Evolutionary conservation across 2,329 filamentous ascomycete genomes (phyloP).

Genomic region (Diplocarpon rosae): DNA sequence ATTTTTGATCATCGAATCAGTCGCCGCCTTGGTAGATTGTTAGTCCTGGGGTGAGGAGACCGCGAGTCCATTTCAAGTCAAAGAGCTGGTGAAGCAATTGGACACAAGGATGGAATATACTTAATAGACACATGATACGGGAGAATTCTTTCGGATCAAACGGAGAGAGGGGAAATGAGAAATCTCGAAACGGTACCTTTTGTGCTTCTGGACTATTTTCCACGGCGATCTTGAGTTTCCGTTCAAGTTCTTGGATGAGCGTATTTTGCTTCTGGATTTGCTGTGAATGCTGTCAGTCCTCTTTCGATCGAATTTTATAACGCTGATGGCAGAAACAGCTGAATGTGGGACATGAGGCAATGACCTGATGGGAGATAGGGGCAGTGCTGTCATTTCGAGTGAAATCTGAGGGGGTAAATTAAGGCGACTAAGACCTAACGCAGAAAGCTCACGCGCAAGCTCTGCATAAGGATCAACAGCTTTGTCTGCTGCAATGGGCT

Average conservation of each 20-base stretch:
- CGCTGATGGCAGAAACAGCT: background rate
- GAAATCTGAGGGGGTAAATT: constrained; percentile 1
- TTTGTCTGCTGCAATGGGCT: background rate
- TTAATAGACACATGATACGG: background rate
- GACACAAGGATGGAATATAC: no score
- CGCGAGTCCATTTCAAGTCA: background rate
- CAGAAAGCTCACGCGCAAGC: constrained; percentile 9
- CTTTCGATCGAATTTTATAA: background rate
- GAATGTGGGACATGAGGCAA: background rate
- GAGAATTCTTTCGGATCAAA: background rate
- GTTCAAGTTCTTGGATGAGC: constrained; percentile 22
- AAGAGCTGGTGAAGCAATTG: background rate
- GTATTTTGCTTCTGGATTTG: constrained; percentile 22
- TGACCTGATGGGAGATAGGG: background rate
- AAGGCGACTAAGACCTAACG: constrained; percentile 1
- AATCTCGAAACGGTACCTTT: constrained; percentile 22
- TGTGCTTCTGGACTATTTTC: constrained; percentile 22
- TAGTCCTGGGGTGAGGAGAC: constrained; percentile 1
- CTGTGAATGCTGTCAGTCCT: constrained; percentile 19
- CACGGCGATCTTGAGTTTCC: constrained; percentile 20
- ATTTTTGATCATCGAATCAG: constrained; percentile 35
- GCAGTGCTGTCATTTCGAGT: constrained; percentile 1
- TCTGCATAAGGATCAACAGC: background rate
- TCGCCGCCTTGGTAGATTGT: constrained; percentile 19
- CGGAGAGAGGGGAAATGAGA: constrained; percentile 7